These are phyloP conservation scores for Geoglossum cookeanum DNA, from an alignment of 2,329 filamentous ascomycete genomes.

Conservation along the genomic window DNA sequence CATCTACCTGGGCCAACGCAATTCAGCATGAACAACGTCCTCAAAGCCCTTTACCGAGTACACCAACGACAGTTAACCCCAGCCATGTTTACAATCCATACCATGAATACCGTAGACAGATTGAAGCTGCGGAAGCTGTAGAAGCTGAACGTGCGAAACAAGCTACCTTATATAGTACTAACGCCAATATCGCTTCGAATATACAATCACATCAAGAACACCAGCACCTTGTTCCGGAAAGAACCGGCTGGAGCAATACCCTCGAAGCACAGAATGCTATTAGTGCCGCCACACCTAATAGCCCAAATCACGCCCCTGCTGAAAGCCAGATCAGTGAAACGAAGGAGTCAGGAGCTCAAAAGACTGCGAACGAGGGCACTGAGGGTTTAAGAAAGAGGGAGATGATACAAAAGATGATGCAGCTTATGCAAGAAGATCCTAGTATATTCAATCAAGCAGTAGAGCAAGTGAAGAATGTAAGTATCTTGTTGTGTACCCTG, in stretches of 20 bases:
- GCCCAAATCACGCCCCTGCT: neutral
- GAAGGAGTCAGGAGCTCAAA: neutral
- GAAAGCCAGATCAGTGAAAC: neutral
- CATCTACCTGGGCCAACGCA: neutral
- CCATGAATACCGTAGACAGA: constrained; percentile 25
- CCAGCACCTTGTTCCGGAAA: neutral
- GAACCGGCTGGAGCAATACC: neutral
- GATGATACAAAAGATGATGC: constrained; percentile 38
- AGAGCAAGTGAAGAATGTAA: constrained; percentile 31
- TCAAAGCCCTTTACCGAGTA: constrained; percentile 8
- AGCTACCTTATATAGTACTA: constrained; percentile 4
- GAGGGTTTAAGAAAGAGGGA: constrained; percentile 32
- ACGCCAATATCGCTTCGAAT: constrained; percentile 7
- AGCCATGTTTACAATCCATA: constrained; percentile 34
- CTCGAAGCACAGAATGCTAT: neutral
- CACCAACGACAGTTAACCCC: constrained; percentile 25
- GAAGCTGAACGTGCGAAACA: constrained; percentile 19
- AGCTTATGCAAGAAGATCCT: constrained; percentile 36
- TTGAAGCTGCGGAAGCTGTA: constrained; percentile 19
- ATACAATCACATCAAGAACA: neutral
- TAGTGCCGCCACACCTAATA: neutral
- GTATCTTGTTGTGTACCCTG: neutral
- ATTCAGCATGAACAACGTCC: constrained; percentile 10
- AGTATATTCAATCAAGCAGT: constrained; percentile 34
- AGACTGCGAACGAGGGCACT: constrained; percentile 12